These are phyloP conservation scores for Coleophoma crateriformis DNA, from an alignment of 2,329 filamentous ascomycete species.

Conservation along the genomic window DNA sequence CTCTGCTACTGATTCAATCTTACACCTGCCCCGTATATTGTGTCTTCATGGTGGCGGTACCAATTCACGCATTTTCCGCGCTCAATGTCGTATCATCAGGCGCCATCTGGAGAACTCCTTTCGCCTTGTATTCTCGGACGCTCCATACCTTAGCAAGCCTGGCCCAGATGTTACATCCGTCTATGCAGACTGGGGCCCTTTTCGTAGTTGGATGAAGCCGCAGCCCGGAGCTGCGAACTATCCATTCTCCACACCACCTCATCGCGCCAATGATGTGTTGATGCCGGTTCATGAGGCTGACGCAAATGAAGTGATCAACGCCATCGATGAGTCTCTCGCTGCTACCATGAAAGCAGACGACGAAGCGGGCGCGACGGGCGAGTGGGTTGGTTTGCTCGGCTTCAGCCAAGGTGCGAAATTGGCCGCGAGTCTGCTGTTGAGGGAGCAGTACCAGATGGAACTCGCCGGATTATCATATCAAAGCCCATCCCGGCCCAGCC, in stretches of 20 bases:
- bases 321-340: constrained; percentile 33
- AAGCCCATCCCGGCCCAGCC: too few species aligned
- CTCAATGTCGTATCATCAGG: constrained; percentile 34
- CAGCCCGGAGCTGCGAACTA: constrained; percentile 29
- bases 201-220: constrained; percentile 60
- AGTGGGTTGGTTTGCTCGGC: constrained; percentile 56
- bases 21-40: background rate
- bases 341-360: constrained; percentile 47
- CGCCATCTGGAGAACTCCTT: constrained; percentile 40
- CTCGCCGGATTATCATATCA: constrained; percentile 41
- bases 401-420: constrained; percentile 65
- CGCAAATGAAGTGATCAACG: constrained; percentile 37
- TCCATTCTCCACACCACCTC: constrained; percentile 37
- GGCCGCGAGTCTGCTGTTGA: constrained; percentile 50
- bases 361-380: constrained; percentile 39
- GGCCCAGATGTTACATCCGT: constrained; percentile 59
- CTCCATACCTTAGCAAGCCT: constrained; percentile 55
- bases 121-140: constrained; percentile 68
- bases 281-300: background rate
- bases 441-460: constrained; percentile 47
- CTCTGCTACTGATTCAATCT: background rate
- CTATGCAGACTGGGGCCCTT: constrained; percentile 62
- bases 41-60: background rate
- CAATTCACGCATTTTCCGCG: background rate
- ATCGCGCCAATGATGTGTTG: too few species aligned